Evolutionary conservation across 768 basidiomycete genomes (phyloP), one percentile per base, ranked within the genome.

Genomic region (Boletus patriciae): DNA sequence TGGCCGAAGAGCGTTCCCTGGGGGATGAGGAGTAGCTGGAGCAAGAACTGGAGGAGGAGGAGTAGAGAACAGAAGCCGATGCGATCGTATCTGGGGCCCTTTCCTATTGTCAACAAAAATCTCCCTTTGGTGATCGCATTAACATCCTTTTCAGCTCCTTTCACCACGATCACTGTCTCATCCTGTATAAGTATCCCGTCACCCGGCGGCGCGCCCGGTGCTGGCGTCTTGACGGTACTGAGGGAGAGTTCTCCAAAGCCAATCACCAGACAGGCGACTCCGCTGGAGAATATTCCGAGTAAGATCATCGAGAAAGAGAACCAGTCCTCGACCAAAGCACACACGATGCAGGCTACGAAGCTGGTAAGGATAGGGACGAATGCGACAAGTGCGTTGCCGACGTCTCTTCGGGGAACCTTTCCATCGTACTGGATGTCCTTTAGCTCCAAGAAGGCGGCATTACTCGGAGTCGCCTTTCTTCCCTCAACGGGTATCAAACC

Each of bases 1-100:
- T 76, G 74, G 12, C 75, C 74, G 7, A 75, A 73, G 38, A 74
- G 65, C 12, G 54, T 33, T 12, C 61, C 68, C 49, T 76, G 73
- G 4, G 74, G 74, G 23, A 73, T 72, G 36, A 75, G 64, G 44
- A 75, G 62, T 4, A 74, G 62, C 55, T 76, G 74, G 23, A 65
- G 49, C 23, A 75, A 8, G 62, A 73, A 73, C 27, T 76, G 74
- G 40, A 62, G 21, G 19, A 70, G 60, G 33, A 74, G 68, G 5
- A 73, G 65, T 10, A 74, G 41, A 6, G 73, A 71, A 21, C 62
- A 71, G 36, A 62, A n/a, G 25, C 74, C 70, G 46, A 73, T 51
- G 18, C 1, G 13, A 21, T 61, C n/a, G 51, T 67, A 67, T 16
- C 43, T 54, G 5, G 60, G 59, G 2, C 4, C 48, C 11, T 59